Base-by-base conservation (phyloP, 768 basidiomycete species). In the Gloeophyllum trabeum region DNA sequence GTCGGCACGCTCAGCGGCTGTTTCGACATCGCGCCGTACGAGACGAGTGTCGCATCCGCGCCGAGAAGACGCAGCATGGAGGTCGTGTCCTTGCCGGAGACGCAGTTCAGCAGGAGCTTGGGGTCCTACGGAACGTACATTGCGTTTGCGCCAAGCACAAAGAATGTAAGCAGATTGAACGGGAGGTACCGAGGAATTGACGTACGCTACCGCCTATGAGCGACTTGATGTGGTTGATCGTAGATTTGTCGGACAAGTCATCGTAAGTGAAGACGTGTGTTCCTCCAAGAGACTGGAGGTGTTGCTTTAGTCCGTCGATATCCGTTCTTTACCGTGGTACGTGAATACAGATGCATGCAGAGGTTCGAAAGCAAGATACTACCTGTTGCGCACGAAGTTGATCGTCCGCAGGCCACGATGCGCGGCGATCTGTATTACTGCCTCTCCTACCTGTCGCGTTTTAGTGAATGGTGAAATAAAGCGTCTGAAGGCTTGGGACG, bases 21-120 rank as follows among this genome's bases (percentile, higher is more conserved):
- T 54, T 83, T 89, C 1, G 89, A 83, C 89, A 93, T 92, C 4
- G 84, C 88, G 22, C 90, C 90, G 42, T 92, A 93, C 0, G 90
- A 87, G 5, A 91, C 79, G 10, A 91, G 68, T 48, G 84, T 81
- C 2, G 81, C 76, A 48, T 81, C 63, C 34, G 66, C 60, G 20
- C 79, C 81, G 0, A 93, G 64, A 5, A 83, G 61, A 39, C 76
- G 70, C 1, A 73, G 67, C 85, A 91, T 87, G 5, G 65, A 50
- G 0, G 74, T 75, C 0, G 86, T 87, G 35, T 77, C 67, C 39
- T 69, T 69, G 0, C 90, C 88, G 22, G 85, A 60, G 5, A 79
- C 68, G 47, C 77, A 77, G 48, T 79, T 79, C 19, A 79, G n/a
- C n/a, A n/a, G n/a, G n/a, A n/a, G n/a, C n/a, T n/a, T n/a, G n/a